phyloP scores from a whole-genome alignment of 208 protist genomes.

The Trypanosoma lewisi region DNA sequence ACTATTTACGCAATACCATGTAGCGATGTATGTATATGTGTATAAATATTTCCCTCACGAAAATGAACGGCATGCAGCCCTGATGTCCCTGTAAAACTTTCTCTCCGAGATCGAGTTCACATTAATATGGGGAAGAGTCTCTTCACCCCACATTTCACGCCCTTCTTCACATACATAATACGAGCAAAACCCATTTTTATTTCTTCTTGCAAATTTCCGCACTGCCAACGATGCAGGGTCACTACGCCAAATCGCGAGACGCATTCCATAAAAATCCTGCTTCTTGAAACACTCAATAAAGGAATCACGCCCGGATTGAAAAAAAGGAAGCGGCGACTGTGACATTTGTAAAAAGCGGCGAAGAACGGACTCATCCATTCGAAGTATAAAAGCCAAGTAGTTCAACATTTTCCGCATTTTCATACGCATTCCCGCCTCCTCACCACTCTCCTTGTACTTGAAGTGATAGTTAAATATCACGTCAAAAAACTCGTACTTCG shows the following conservation, averaged over 20 bases:
- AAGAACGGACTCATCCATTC: slow-evolving; percentile 28
- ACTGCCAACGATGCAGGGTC: slow-evolving; percentile 19
- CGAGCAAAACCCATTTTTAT: slow-evolving; percentile 25
- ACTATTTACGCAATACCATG: background rate
- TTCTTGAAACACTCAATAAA: slow-evolving; percentile 28
- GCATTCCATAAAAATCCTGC: slow-evolving; percentile 27
- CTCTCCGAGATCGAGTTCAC: background rate
- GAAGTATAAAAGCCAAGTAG: slow-evolving; percentile 34
- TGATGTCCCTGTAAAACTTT: slow-evolving; percentile 1
- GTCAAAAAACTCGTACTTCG: slow-evolving; percentile 31
- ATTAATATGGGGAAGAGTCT: slow-evolving; percentile 3
- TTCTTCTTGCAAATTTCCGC: slow-evolving; percentile 9
- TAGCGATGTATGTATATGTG: background rate
- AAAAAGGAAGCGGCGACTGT: slow-evolving; percentile 33
- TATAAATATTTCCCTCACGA: background rate
- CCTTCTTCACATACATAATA: slow-evolving; percentile 27
- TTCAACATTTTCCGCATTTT: slow-evolving; percentile 35
- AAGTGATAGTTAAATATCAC: slow-evolving; percentile 35
- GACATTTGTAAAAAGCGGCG: slow-evolving; percentile 34
- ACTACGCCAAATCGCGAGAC: slow-evolving; percentile 28
- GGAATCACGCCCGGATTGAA: slow-evolving; percentile 26
- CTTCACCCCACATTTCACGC: slow-evolving; percentile 17
- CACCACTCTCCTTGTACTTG: background rate
- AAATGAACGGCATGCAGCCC: background rate
- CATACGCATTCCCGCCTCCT: background rate